Percentiles rank a stretch among this genome's conserved stretches.
These are phyloP conservation scores for Paracoccidioides lutzii DNA, from an alignment of 2,329 filamentous ascomycete genomes.

Conservation along the genomic window DNA sequence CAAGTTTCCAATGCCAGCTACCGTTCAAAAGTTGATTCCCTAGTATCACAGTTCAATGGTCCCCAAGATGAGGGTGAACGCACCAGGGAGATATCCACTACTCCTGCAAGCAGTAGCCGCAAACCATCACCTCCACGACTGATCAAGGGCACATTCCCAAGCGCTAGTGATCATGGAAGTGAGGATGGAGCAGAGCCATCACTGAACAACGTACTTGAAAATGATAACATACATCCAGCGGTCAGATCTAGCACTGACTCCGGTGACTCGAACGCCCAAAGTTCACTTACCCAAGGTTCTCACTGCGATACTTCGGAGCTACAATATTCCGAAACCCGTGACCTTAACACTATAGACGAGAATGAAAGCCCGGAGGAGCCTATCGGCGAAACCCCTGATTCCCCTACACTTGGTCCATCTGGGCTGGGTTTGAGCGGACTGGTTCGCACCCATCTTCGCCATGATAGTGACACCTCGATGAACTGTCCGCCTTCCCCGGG, in stretches of 20 bases:
- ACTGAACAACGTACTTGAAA: constrained; percentile 17
- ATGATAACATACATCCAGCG: constrained; percentile 26
- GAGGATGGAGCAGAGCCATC: constrained; percentile 21
- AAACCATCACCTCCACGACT: constrained; percentile 19
- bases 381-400: constrained; percentile 42
- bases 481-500: constrained; percentile 46
- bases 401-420: constrained; percentile 61
- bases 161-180: constrained; percentile 27
- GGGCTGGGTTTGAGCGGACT: constrained; percentile 59
- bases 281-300: constrained; percentile 17
- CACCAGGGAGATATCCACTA: constrained; percentile 15
- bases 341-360: constrained; percentile 31
- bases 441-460: constrained; percentile 71
- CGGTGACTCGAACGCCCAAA: constrained; percentile 3
- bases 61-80: constrained; percentile 11
- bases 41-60: constrained; percentile 27
- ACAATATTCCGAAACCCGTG: constrained; percentile 25
- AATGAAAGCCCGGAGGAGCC: constrained; percentile 8
- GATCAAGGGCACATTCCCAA: constrained; percentile 22
- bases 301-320: constrained; percentile 22
- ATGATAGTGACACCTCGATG: constrained; percentile 69
- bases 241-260: constrained; percentile 24
- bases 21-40: constrained; percentile 26
- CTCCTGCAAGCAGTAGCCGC: constrained; percentile 13
- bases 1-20: constrained; percentile 27